Base-by-base conservation (phyloP, 768 basidiomycete species). In the Coprinopsis cinerea region DNA sequence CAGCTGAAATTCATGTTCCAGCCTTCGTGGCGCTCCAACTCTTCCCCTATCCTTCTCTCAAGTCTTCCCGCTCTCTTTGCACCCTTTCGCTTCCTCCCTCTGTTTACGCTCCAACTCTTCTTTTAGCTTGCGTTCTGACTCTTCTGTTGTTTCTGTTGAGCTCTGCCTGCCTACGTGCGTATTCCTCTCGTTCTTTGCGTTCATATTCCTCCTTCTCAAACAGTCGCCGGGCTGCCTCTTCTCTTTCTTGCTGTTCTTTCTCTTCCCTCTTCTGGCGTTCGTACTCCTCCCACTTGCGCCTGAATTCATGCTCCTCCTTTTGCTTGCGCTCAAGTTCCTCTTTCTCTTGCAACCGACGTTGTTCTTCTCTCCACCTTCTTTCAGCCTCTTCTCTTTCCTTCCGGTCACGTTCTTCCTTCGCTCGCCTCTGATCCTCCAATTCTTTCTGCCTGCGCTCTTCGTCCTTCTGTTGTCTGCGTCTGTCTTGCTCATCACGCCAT, bases 21-120 rank as follows among this genome's bases (percentile, higher is more conserved):
- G n/a, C n/a, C n/a, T n/a, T n/a, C 57, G 44, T 61, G 67, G 36
- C 52, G 59, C 48, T 59, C 60, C 55, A 49, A 56, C 44, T 61
- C 53, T 48, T 41, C 43, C 40, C n/a, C n/a, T 34, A 34, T 43
- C 44, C 45, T 52, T 27, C 24, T 41, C 45, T 36, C 47, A 22
- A 23, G 24, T 35, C 30, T 44, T 51, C 47, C 42, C 18, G 26
- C 49, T 54, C 46, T 41, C 24, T 56, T 44, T 53, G 44, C 46
- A 28, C 30, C 41, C 48, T n/a, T 53, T 53, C 42, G 10, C 35
- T 55, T 51, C 32, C 22, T 42, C 39, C 24, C 26, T 27, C 44
- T 43, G 18, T 53, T 50, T 27, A 9, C 53, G 32, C 20, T 57
- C 56, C 22, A 40, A 48, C 30, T 57, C 49, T 44, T 36, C 47